Base-by-base conservation (phyloP, 768 basidiomycete genomes). In the Gloeopeniophorella convolvens region DNA sequence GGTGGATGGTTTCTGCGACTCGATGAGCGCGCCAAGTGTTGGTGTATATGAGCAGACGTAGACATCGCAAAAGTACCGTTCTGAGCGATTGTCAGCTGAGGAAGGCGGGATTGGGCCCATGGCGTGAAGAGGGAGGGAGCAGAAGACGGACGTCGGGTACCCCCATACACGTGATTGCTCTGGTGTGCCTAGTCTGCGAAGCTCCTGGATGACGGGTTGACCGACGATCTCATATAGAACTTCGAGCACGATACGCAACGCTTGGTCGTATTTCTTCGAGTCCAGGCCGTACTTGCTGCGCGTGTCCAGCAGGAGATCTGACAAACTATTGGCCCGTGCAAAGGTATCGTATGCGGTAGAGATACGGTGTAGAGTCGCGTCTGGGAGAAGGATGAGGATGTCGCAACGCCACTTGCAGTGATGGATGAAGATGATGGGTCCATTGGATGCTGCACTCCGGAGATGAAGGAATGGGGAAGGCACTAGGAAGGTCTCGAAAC, bases 71-170 rank as follows among this genome's bases (percentile, higher is more conserved):
- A 44, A 10, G 20, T 31, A 16, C 18, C 10, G n/a, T 15, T 27
- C 23, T 3, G 41, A 5, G n/a, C 13, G 3, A 10, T 11, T 34
- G 12, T 42, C 16, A 13, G 11, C 11, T 11, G 15, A 11, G 33
- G n/a, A n/a, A n/a, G n/a, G n/a, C n/a, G 20, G 37, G n/a, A 47
- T 42, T 3, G 37, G 21, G 7, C 45, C 37, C 15, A 48, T 48
- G 11, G 52, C 52, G 34, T 54, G 52, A 7, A 50, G 21, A 12
- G 52, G 52, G 15, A 54, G 48, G 4, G 26, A 40, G 2, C 24
- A 39, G 13, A 54, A 39, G 8, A 26, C 31, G 4, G 48, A 30
- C 7, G n/a, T 44, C 2, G 49, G 24, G 42, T 42, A 50, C 49
- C 49, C 43, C 41, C 42, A 43, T n/a, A 50, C 44, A 23, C 21